Evolutionary conservation across 1,284 basidiomycete species (phyloP).

Genomic region (Naganishia sp.): DNA sequence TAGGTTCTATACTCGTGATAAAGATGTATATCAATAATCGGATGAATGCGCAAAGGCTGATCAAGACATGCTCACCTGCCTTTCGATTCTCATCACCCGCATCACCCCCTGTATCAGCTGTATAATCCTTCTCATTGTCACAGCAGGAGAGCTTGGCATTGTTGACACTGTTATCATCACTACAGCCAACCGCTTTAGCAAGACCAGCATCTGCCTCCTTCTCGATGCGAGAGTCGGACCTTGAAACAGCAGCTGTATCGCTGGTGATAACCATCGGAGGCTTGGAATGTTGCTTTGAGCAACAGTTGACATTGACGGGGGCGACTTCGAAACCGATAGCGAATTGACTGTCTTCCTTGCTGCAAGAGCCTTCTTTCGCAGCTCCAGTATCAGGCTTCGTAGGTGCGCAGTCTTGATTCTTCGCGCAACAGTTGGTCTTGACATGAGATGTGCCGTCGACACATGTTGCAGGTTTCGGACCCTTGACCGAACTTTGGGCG

Average conservation of each 20-base stretch:
- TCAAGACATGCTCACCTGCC: constrained; percentile 12
- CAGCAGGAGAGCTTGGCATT: constrained; percentile 9
- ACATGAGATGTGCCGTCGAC: constrained; percentile 8
- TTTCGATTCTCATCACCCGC: constrained; percentile 8
- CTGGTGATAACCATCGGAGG: constrained; percentile 8
- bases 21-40: constrained; percentile 10
- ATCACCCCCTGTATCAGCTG: constrained; percentile 5
- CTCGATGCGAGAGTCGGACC: constrained; percentile 7
- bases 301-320: constrained; percentile 2
- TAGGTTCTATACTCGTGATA: constrained; percentile 15
- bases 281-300: constrained; percentile 8
- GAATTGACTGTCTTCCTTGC: constrained; percentile 10
- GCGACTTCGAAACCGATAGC: constrained; percentile 10
- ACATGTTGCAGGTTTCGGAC: constrained; percentile 4
- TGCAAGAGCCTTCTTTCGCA: constrained; percentile 4
- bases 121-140: constrained; percentile 7
- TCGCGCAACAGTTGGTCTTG: constrained; percentile 10
- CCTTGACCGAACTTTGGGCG: constrained; percentile 5
- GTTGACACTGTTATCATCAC: constrained; percentile 8
- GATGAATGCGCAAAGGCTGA: constrained; percentile 2
- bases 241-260: constrained; percentile 9
- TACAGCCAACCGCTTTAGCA: constrained; percentile 9
- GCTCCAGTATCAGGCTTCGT: constrained; percentile 4
- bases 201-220: constrained; percentile 11
- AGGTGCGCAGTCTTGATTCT: constrained; percentile 6